These are phyloP conservation scores for Nitzschia palea DNA, from an alignment of 108 stramenopile genomes.

Conservation along the genomic window DNA sequence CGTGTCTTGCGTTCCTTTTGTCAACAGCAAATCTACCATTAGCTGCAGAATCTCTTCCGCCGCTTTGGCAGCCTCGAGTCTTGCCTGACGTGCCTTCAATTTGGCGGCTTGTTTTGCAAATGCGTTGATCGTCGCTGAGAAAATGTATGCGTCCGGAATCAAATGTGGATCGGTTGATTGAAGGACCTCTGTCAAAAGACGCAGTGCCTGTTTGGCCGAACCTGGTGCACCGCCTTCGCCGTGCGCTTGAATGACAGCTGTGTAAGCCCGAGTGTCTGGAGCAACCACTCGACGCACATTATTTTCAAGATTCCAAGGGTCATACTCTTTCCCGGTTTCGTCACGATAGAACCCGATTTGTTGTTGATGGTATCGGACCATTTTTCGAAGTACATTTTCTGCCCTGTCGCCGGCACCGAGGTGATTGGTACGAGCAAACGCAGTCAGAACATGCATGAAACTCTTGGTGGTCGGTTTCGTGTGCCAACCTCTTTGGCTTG, in stretches of 20 bases:
- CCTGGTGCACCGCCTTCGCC: slow-evolving; percentile 20
- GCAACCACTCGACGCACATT: slow-evolving; percentile 47
- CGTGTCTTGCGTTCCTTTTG: neutral
- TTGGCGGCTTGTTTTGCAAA: slow-evolving; percentile 30
- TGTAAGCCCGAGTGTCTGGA: slow-evolving; percentile 44
- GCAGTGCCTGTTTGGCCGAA: slow-evolving; percentile 24
- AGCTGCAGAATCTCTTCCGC: slow-evolving; percentile 47
- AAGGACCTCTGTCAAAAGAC: slow-evolving; percentile 31
- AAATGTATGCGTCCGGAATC: slow-evolving; percentile 20
- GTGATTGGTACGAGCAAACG: slow-evolving; percentile 30
- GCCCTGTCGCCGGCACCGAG: slow-evolving; percentile 32
- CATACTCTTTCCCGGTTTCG: slow-evolving; percentile 38
- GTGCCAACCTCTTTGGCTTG: slow-evolving; percentile 40
- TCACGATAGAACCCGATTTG: slow-evolving; percentile 32
- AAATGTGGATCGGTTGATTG: slow-evolving; percentile 16
- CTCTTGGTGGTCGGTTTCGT: slow-evolving; percentile 46
- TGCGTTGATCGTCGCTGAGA: slow-evolving; percentile 33
- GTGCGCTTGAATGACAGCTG: slow-evolving; percentile 42
- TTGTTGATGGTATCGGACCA: slow-evolving; percentile 37
- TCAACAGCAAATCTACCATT: slow-evolving; percentile 29
- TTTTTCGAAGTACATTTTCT: slow-evolving; percentile 26
- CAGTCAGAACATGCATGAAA: slow-evolving; percentile 37
- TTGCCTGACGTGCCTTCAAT: slow-evolving; percentile 7
- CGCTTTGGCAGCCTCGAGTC: slow-evolving; percentile 35
- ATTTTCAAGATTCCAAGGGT: slow-evolving; percentile 7